Percentiles rank a stretch among this genome's conserved stretches.
Conservation (phyloP, 768 basidiomycete species). For the Crepidotus variabilis region DNA sequence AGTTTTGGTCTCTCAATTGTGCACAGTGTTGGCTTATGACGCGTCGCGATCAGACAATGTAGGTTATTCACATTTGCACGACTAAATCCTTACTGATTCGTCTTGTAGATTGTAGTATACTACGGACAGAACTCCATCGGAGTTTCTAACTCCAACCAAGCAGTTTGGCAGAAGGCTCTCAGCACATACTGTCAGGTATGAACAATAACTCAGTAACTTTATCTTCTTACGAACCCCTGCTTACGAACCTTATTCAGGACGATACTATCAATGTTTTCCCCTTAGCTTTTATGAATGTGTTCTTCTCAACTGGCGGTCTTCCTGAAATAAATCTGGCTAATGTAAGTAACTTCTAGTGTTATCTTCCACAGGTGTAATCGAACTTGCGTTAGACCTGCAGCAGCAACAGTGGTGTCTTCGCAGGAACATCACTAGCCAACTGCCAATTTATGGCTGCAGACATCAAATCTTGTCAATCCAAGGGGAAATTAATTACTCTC, state of each 20-base stretch:
- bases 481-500: conserved; percentile 48
- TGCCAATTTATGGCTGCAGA: conserved; percentile 52
- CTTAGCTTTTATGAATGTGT: conserved; percentile 57
- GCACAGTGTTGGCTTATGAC: conserved; percentile 24
- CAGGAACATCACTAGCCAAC: conserved; percentile 54
- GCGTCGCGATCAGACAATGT: conserved; percentile 36
- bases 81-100: not conserved
- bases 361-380: not conserved
- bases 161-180: conserved; percentile 48
- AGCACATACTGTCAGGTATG: conserved; percentile 49
- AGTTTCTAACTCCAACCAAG: conserved; percentile 35
- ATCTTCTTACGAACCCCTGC: not conserved
- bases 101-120: conserved; percentile 27
- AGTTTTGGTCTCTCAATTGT: not conserved
- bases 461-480: conserved; percentile 55
- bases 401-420: conserved; percentile 38
- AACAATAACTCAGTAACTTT: not conserved
- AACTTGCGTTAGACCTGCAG: conserved; percentile 44
- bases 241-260: conserved; percentile 33
- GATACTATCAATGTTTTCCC: conserved; percentile 55
- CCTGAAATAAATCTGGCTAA: conserved; percentile 63
- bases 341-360: conserved; percentile 23
- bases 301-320: conserved; percentile 53
- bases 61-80: conserved; percentile 8
- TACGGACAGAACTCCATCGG: conserved; percentile 63